Base-by-base conservation (phyloP, 2,329 filamentous ascomycete species). In the Diatrype stigma region DNA sequence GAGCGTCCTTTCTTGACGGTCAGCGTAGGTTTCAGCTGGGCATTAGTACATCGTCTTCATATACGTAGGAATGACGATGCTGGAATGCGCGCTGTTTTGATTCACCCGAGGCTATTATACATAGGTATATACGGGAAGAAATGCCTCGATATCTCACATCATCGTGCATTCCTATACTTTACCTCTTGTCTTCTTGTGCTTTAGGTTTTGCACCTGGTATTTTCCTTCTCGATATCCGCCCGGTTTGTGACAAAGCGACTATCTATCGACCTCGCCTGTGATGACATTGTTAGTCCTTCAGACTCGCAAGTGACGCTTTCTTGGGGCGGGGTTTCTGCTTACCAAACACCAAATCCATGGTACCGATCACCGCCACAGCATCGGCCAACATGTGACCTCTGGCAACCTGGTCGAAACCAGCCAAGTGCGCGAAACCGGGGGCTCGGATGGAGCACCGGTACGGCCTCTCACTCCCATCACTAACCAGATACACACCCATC, bases 371-470 rank as follows among this genome's bases (percentile, higher is more conserved):
- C 45, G 94, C 95, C 46, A 99, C 94, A 23, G 93, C 94, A 73
- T 99, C 94, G 54, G 95, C 94, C 63, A 99, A 76, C 72, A 99
- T 74, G 75, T 99, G 95, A 30, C 94, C 94, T 74, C 89, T 87
- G 58, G 86, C 86, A 50, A 99, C 81, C 67, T 97, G 93, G 70
- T 99, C 94, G 70, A 99, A 96, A 60, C 90, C 93, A 65, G 83
- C 84, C 72, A 99, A 75, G 75, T 99, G 95, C 57, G 94, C 94
- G 67, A 99, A 99, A 56, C 94, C 94, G 52, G 94, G 94, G 35
- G 95, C 93, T 63, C 94, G 86, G 64, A 99, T 96, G 78, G 96
- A 95, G 75, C 94, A 96, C 66, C 95, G 83, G 78, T 99, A 99
- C 45, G 94, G 94, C 67, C 94, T 81, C 81, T 99, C 94, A 69